Conservation (phyloP, 768 basidiomycete species). For the Suillus sp. region DNA sequence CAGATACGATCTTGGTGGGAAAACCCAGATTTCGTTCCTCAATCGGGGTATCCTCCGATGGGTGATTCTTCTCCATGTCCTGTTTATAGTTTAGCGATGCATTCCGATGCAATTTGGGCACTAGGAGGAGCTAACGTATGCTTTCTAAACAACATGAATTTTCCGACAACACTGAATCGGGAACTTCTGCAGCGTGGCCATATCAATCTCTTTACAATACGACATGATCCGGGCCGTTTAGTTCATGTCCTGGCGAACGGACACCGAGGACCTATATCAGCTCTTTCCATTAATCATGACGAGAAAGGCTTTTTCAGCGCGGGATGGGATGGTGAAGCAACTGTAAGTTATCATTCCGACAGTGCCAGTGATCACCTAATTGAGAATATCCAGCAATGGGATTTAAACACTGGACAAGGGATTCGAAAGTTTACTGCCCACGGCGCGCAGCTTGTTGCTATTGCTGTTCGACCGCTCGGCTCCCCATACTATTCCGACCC, state of each 20-base stretch:
- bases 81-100: constrained; percentile 89
- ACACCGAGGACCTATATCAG: constrained; percentile 82
- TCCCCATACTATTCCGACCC: constrained; percentile 37
- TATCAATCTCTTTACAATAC: constrained; percentile 90
- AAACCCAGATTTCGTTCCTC: constrained; percentile 45
- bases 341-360: constrained; percentile 50
- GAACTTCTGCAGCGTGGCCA: constrained; percentile 65
- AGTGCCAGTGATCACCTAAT: constrained; percentile 13
- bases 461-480: constrained; percentile 72
- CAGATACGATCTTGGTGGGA: constrained; percentile 92
- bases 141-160: constrained; percentile 17
- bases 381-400: constrained; percentile 79
- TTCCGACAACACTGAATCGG: constrained; percentile 15
- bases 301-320: constrained; percentile 89
- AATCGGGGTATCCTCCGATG: constrained; percentile 35
- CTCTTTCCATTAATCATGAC: constrained; percentile 76
- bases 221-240: constrained; percentile 86
- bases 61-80: constrained; percentile 62
- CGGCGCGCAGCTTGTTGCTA: constrained; percentile 79
- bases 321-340: constrained; percentile 91
- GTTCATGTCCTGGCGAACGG: constrained; percentile 67
- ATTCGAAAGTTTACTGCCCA: constrained; percentile 80
- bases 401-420: constrained; percentile 86
- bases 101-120: constrained; percentile 92
- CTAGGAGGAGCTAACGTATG: constrained; percentile 85